Evolutionary conservation across 2,329 filamentous ascomycete species (phyloP), one percentile per base, ranked within the genome.

Genomic region (Colletotrichum neosansevieriae): DNA sequence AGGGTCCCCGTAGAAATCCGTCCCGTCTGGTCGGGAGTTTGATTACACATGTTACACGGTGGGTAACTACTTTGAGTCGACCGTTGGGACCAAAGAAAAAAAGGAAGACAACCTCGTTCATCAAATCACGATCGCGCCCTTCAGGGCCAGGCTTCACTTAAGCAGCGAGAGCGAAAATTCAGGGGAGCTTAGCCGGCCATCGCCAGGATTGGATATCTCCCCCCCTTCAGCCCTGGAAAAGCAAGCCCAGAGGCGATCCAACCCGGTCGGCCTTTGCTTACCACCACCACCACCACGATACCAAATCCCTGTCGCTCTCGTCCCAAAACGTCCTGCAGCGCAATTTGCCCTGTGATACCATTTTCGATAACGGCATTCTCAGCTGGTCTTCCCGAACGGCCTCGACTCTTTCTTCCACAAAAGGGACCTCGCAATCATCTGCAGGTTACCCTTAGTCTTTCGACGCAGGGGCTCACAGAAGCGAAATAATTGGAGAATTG

Each of bases 311-410:
- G 62, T 19, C 21, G 17, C n/a, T 19, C 15, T n/a, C 19, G 32
- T 49, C 42, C 44, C 47, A 59, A 36, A 40, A 17, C 38, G 45
- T 53, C 17, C 50, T 15, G 21, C 36, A 51, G 59, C 34, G 51
- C 38, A 67, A 67, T 64, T 58, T 67, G 53, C 64, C 7, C 45
- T 24, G 19, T 40, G 51, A 58, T 53, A 60, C 64, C 53, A 67
- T 58, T 53, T 49, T 53, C 59, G 51, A 58, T 67, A 63, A 58
- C 47, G 36, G 38, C 53, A 57, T 51, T 58, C 59, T 45, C 34
- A 29, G 44, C 19, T 49, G 44, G n/a, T 34, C 51, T 51, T 24
- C 19, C 51, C 13, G 11, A 51, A 17, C 32, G 44, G 57, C 57
- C 34, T 56, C 50, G 34, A 63, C 32, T 13, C 32, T 36, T 50